A percentile compares a stretch with the other conserved stretches of the same genome.
These are phyloP conservation scores for Globisporangium nunn DNA, from an alignment of 352 stramenopile species.

Conservation along the genomic window DNA sequence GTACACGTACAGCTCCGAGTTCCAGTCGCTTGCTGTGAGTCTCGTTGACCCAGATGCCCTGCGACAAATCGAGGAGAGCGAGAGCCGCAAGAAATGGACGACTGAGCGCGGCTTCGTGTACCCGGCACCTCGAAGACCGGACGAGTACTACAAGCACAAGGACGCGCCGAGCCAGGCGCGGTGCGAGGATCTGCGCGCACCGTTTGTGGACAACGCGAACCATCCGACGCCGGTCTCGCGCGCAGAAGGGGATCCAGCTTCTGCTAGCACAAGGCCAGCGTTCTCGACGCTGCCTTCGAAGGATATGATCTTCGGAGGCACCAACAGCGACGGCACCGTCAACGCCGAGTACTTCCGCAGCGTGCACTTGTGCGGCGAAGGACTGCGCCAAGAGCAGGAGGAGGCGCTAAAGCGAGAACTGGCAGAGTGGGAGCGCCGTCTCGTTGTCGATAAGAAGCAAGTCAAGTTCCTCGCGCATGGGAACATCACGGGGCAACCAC, in stretches of 20 bases:
- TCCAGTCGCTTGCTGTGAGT: conserved; percentile 80
- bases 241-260: conserved; percentile 12
- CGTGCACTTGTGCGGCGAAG: conserved; percentile 83
- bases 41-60: conserved; percentile 69
- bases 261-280: conserved; percentile 8
- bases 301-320: conserved; percentile 81
- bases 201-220: conserved; percentile 84
- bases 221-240: conserved; percentile 54
- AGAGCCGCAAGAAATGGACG: conserved; percentile 61
- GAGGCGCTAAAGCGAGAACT: conserved; percentile 58
- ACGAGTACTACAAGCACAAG: conserved; percentile 69
- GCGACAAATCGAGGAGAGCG: conserved; percentile 37
- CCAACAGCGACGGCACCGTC: conserved; percentile 53
- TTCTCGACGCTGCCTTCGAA: conserved; percentile 87
- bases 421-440: conserved; percentile 59
- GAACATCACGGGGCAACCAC: conserved; percentile 67
- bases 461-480: conserved; percentile 85
- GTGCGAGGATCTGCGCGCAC: conserved; percentile 71
- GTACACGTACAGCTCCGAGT: conserved; percentile 86
- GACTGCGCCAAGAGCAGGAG: conserved; percentile 65
- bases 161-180: conserved; percentile 68
- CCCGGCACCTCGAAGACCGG: conserved; percentile 47
- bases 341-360: conserved; percentile 79
- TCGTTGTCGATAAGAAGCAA: conserved; percentile 86
- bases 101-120: conserved; percentile 87